A percentile compares a stretch with the other conserved stretches of the same genome.
phyloP scores from a whole-genome alignment of 2,329 filamentous ascomycete genomes.

The Parastagonospora avenae region DNA sequence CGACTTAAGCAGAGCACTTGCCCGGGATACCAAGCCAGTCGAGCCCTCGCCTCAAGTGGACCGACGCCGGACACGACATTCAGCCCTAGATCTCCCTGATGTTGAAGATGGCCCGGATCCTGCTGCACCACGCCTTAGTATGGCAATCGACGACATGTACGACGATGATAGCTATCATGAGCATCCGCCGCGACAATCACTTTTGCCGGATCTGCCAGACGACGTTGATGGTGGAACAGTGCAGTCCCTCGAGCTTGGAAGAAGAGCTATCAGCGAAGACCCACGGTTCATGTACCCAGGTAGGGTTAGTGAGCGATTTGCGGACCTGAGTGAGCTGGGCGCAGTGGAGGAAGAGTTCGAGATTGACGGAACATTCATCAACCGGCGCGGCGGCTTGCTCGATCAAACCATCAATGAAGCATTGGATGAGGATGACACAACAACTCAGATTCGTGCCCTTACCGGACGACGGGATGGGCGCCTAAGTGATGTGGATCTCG shows the following conservation, averaged over 20 bases:
- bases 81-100: conserved; percentile 49
- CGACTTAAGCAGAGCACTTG: conserved; percentile 60
- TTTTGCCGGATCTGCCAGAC: conserved; percentile 42
- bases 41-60: conserved; percentile 53
- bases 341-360: conserved; percentile 44
- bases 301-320: conserved; percentile 59
- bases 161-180: conserved; percentile 51
- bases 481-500: conserved; percentile 36
- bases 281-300: conserved; percentile 50
- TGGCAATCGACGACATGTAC: conserved; percentile 50
- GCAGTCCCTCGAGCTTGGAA: conserved; percentile 56
- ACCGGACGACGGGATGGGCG: conserved; percentile 38
- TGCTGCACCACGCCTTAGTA: conserved; percentile 47
- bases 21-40: conserved; percentile 53
- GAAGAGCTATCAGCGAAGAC: conserved; percentile 46
- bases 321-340: conserved; percentile 49
- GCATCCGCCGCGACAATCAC: conserved; percentile 45
- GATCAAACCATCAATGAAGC: conserved; percentile 43
- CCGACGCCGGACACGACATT: conserved; percentile 32
- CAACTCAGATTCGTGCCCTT: conserved; percentile 34
- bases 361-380: conserved; percentile 51
- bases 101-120: conserved; percentile 55
- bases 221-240: conserved; percentile 50
- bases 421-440: conserved; percentile 37
- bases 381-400: conserved; percentile 45